A percentile compares a stretch with the other conserved stretches of the same genome.
Evolutionary conservation across 495 filamentous ascomycete genomes (phyloP).

Genomic region (Talaromyces ruber): DNA sequence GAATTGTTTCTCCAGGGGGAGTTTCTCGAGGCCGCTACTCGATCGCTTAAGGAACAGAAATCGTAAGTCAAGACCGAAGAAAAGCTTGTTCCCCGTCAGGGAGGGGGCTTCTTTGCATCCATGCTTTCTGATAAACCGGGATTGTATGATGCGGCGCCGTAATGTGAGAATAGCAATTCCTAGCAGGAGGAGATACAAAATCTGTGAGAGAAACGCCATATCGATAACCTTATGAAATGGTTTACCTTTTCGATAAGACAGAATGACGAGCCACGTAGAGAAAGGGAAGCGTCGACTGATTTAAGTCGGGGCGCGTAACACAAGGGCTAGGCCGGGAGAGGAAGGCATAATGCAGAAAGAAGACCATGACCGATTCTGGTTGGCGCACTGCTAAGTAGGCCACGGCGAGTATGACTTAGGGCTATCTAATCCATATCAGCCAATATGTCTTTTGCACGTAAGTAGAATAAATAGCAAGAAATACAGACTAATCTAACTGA

Average conservation of each 20-base stretch:
- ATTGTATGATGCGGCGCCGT: background rate
- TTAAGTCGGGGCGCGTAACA: background rate
- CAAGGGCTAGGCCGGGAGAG: background rate
- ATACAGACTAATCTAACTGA: too few species aligned
- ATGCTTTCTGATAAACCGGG: background rate
- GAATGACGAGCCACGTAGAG: too few species aligned
- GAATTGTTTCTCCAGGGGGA: slow-evolving; percentile 1
- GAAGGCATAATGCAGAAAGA: background rate
- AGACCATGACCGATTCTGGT: too few species aligned
- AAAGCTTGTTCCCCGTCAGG: background rate
- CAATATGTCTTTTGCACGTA: too few species aligned
- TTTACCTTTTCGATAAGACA: background rate
- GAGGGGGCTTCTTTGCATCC: background rate
- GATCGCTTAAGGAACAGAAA: background rate
- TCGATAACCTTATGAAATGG: background rate
- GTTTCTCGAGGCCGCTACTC: background rate
- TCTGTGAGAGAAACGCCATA: background rate
- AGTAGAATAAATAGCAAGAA: too few species aligned
- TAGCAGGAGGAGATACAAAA: background rate
- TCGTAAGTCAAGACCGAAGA: background rate
- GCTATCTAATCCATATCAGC: too few species aligned
- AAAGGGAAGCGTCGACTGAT: background rate
- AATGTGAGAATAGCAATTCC: background rate
- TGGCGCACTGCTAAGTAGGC: too few species aligned
- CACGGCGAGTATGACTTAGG: too few species aligned